A percentile compares a stretch with the other conserved stretches of the same genome.
phyloP scores from a whole-genome alignment of 1,284 basidiomycete species.

The Golubevia pallescens region DNA sequence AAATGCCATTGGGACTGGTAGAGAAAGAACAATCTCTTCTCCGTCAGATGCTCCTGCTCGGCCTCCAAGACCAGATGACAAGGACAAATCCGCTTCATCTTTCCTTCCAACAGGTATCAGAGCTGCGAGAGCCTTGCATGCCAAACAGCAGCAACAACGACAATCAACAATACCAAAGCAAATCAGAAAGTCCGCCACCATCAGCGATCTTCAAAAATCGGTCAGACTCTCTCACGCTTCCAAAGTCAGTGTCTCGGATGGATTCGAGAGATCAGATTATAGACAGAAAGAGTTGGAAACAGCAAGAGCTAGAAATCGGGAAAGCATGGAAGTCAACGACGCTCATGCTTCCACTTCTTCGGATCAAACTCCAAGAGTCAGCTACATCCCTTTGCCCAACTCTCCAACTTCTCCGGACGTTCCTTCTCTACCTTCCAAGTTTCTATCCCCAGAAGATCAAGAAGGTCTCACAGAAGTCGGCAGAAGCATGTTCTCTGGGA shows the following conservation, averaged over 20 bases:
- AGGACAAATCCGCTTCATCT: neutral
- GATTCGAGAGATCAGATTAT: conserved; percentile 3
- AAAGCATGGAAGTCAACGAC: neutral
- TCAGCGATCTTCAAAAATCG: neutral
- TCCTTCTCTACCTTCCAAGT: conserved; percentile 1
- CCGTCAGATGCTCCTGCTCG: neutral
- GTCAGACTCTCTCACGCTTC: neutral
- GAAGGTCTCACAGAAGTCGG: neutral
- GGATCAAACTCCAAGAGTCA: conserved; percentile 14
- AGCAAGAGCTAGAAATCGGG: neutral
- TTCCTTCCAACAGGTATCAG: neutral
- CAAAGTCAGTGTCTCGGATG: neutral
- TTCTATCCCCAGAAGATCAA: neutral
- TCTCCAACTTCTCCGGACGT: conserved; percentile 3
- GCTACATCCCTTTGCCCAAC: conserved; percentile 13
- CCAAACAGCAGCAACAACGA: neutral
- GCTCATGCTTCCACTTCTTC: conserved; percentile 5
- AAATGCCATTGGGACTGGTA: neutral
- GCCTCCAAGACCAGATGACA: neutral
- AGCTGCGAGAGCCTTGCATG: neutral
- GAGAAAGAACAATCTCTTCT: neutral
- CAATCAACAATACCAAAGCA: neutral
- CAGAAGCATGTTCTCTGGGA: neutral
- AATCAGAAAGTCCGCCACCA: neutral
- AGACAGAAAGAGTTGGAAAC: neutral